phyloP scores from a whole-genome alignment of 1,284 basidiomycete genomes.

The Boletellus deceptivus region DNA sequence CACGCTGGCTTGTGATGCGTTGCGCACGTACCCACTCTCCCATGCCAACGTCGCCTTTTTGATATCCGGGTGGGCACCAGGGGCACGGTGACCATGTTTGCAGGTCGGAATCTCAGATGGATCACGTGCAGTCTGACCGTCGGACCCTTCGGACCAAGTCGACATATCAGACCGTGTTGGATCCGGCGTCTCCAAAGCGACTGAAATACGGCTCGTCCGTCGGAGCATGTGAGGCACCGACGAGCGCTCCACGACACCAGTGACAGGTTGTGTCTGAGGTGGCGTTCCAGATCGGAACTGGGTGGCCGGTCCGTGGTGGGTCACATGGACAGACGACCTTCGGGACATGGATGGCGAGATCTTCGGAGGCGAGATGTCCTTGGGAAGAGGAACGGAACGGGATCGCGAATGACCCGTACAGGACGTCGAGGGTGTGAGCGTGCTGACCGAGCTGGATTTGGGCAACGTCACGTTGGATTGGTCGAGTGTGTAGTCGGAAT shows the following conservation, averaged over 20 bases:
- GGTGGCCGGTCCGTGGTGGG: constrained; percentile 4
- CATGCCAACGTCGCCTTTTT: constrained; percentile 4
- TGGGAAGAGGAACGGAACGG: constrained; percentile 12
- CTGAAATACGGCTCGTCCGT: constrained; percentile 19
- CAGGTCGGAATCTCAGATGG: constrained; percentile 23
- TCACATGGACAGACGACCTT: constrained; percentile 9
- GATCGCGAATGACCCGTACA: constrained; percentile 27
- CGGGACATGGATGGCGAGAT: constrained; percentile 26
- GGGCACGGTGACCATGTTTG: constrained; percentile 20
- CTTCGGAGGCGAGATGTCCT: constrained; percentile 12
- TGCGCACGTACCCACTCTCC: constrained; percentile 13
- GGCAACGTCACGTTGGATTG: constrained; percentile 27
- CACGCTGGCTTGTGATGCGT: constrained; percentile 7
- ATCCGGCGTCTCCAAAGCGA: constrained; percentile 7
- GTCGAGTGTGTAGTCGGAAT: constrained; percentile 20
- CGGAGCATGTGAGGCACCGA: constrained; percentile 23
- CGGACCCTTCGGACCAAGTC: constrained; percentile 5
- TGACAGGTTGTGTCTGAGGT: constrained; percentile 12
- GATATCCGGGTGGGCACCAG: constrained; percentile 6
- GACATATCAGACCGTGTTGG: constrained; percentile 6
- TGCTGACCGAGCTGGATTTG: constrained; percentile 28
- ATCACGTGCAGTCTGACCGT: constrained; percentile 11
- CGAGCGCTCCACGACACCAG: constrained; percentile 4
- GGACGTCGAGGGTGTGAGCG: constrained; percentile 27
- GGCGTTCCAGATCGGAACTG: constrained; percentile 12